Evolutionary conservation across 495 filamentous ascomycete genomes (phyloP).

Genomic region (Xylaria palmicola): DNA sequence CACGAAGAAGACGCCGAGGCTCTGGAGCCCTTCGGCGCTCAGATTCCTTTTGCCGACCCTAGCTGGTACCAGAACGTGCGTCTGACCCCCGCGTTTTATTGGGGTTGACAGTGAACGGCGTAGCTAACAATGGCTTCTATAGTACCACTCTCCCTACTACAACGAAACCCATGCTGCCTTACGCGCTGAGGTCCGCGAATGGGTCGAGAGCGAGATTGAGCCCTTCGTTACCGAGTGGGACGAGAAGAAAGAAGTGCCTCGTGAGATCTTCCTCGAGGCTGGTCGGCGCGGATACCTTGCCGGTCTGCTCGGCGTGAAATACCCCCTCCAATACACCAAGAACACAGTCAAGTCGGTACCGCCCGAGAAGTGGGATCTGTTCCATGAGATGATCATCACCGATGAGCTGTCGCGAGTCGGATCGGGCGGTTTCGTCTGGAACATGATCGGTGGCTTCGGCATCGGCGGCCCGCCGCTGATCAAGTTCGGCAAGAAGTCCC

Average conservation of each 20-base stretch:
- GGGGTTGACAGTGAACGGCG: not conserved
- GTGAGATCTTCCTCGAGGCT: conserved; percentile 90
- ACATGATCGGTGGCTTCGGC: conserved; percentile 89
- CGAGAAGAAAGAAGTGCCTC: conserved; percentile 84
- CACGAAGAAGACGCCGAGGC: conserved; percentile 61
- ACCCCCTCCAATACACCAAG: conserved; percentile 69
- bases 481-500: conserved; percentile 84
- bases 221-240: conserved; percentile 96
- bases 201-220: conserved; percentile 88
- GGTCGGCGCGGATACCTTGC: conserved; percentile 89
- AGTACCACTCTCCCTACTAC: conserved; percentile 96
- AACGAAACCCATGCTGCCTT: conserved; percentile 90
- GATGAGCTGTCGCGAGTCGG: conserved; percentile 88
- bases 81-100: not conserved
- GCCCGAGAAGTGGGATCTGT: conserved; percentile 92
- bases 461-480: conserved; percentile 90
- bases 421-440: conserved; percentile 97
- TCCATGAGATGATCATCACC: conserved; percentile 93
- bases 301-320: conserved; percentile 80
- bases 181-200: conserved; percentile 84
- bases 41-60: conserved; percentile 91
- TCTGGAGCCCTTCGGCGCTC: conserved; percentile 77
- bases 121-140: conserved; percentile 6
- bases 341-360: conserved; percentile 72
- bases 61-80: conserved; percentile 91